Percentiles rank a stretch among this genome's conserved stretches.
Conservation (phyloP, 2,329 filamentous ascomycete species). For the Talaromyces sp. region DNA sequence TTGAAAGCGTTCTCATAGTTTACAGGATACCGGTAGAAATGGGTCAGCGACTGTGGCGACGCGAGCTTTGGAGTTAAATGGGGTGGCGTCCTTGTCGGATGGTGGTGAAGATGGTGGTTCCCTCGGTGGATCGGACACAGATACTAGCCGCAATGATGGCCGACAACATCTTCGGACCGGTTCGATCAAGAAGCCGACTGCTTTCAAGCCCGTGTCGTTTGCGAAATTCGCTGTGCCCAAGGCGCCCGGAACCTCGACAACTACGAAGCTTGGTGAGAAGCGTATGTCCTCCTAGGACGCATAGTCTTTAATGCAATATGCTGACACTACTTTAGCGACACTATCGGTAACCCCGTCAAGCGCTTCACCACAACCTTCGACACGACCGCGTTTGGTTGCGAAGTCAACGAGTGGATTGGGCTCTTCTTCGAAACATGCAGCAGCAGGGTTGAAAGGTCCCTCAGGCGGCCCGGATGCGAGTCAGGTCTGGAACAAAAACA, state of each 20-base stretch:
- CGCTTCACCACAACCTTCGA: conserved; percentile 41
- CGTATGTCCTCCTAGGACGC: conserved; percentile 32
- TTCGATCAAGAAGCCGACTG: conserved; percentile 58
- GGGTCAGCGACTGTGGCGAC: conserved; percentile 33
- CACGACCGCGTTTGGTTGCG: conserved; percentile 60
- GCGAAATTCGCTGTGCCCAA: conserved; percentile 65
- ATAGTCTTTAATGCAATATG: background rate
- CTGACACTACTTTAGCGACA: conserved; percentile 28
- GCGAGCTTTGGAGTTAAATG: conserved; percentile 40
- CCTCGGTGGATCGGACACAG: conserved; percentile 59
- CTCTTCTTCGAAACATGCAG: conserved; percentile 48
- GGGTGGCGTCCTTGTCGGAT: conserved; percentile 35
- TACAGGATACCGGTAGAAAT: conserved; percentile 20
- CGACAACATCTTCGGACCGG: conserved; percentile 46
- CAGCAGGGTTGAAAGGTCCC: conserved; percentile 45
- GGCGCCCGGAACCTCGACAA: conserved; percentile 52
- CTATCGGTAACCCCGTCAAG: conserved; percentile 38
- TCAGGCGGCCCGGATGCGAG: conserved; percentile 60
- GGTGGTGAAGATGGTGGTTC: conserved; percentile 40
- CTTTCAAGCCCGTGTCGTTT: conserved; percentile 65
- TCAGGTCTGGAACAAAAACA: conserved; percentile 68
- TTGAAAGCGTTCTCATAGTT: conserved; percentile 13
- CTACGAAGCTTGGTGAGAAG: conserved; percentile 55
- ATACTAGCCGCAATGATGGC: conserved; percentile 56
- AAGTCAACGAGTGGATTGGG: conserved; percentile 57